phyloP scores from a whole-genome alignment of 257 asterid species.

The Cruciata laevipes region DNA sequence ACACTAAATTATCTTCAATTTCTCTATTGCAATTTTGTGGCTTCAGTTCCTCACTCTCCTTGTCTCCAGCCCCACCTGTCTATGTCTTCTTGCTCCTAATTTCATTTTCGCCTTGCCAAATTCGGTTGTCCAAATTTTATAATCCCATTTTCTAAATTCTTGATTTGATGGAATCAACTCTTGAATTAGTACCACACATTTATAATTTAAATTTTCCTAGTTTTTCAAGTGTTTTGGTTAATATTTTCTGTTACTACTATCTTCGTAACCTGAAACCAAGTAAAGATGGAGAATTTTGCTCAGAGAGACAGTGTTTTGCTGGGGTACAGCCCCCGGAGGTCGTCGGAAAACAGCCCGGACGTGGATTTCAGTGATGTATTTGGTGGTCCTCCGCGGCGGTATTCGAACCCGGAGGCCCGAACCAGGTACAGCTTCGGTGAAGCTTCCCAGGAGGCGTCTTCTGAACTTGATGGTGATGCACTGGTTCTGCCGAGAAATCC shows the following conservation, averaged over 20 bases:
- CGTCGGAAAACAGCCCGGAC: conserved; percentile 24
- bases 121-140: neutral
- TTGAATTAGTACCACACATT: conserved; percentile 9
- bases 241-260: neutral
- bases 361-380: conserved; percentile 76
- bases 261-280: conserved; percentile 6
- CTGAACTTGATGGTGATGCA: conserved; percentile 40
- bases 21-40: conserved; percentile 46
- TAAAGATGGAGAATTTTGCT: conserved; percentile 48
- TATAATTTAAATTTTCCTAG: neutral
- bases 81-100: conserved; percentile 21
- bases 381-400: conserved; percentile 90
- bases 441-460: conserved; percentile 12
- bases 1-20: neutral
- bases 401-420: conserved; percentile 53
- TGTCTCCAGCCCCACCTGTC: conserved; percentile 26
- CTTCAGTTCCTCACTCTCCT: conserved; percentile 29
- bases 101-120: neutral
- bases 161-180: conserved; percentile 8
- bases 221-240: neutral
- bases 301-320: conserved; percentile 32
- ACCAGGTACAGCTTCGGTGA: conserved; percentile 48
- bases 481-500: conserved; percentile 10
- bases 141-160: conserved; percentile 7
- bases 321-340: conserved; percentile 22